Percentiles rank a stretch among this genome's conserved stretches.
These are phyloP conservation scores for Hypoxylon subgilvum DNA, from an alignment of 495 filamentous ascomycete species.

Conservation along the genomic window DNA sequence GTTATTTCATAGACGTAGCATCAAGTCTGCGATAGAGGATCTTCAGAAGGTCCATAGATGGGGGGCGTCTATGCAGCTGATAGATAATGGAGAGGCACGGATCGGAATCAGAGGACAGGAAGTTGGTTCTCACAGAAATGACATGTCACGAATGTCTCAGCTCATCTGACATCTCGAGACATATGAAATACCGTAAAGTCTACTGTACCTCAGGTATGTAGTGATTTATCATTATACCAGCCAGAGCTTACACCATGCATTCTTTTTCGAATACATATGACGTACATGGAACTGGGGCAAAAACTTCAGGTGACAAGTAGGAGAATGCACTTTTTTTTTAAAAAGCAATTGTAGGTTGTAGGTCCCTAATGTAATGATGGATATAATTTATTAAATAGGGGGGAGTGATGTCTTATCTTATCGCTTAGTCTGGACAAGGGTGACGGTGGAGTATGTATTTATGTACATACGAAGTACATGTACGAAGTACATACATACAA, in stretches of 20 bases:
- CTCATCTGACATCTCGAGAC: constrained; percentile 12
- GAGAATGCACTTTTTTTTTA: not conserved
- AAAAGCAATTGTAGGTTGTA: not conserved
- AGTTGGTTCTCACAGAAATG: no score
- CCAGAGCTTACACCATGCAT: no score
- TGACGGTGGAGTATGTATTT: constrained; percentile 16
- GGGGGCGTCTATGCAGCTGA: not conserved
- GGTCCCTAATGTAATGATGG: no score
- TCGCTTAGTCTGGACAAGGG: constrained; percentile 23
- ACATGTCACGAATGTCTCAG: constrained; percentile 6
- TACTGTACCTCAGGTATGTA: no score
- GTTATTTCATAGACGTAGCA: not conserved
- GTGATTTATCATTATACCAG: no score
- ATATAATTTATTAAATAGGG: constrained; percentile 2
- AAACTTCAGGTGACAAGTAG: not conserved
- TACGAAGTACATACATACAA: not conserved
- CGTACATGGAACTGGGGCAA: no score
- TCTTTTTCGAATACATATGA: no score
- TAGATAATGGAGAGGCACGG: not conserved
- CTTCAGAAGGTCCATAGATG: not conserved
- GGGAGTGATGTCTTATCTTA: constrained; percentile 22
- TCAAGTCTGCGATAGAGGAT: not conserved
- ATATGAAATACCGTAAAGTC: not conserved
- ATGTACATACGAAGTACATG: not conserved
- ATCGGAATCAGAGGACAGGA: constrained; percentile 3